A percentile compares a stretch with the other conserved stretches of the same genome.
These are phyloP conservation scores for Cicer cuneatum DNA, from an alignment of 306 rosid genomes.

Conservation along the genomic window DNA sequence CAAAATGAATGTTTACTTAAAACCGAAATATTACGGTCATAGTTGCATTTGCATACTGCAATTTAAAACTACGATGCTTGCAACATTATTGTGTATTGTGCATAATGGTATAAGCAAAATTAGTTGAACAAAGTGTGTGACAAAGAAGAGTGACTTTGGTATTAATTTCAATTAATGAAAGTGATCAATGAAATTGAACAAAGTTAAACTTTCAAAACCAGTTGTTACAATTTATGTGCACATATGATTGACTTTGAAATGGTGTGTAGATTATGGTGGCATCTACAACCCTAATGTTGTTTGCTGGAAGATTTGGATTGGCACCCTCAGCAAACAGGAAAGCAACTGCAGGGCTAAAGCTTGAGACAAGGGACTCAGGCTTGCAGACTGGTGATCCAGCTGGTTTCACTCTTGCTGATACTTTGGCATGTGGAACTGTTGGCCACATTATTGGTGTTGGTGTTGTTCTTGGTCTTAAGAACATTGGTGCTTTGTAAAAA, in stretches of 20 bases:
- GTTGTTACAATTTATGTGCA: not conserved
- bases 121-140: too few relatives aligned
- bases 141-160: not conserved
- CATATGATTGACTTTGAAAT: not conserved
- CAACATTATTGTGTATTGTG: not conserved
- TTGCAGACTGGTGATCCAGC: constrained; percentile 97
- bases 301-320: constrained; percentile 95
- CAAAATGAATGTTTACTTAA: too few relatives aligned
- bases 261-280: constrained; percentile 76
- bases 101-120: not conserved
- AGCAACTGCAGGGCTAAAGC: constrained; percentile 88
- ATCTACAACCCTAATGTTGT: constrained; percentile 83
- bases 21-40: too few relatives aligned
- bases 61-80: too few relatives aligned
- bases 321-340: constrained; percentile 98
- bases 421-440: constrained; percentile 86
- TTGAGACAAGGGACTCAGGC: constrained; percentile 91
- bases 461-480: constrained; percentile 92
- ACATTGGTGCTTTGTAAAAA: constrained; percentile 72
- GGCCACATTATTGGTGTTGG: constrained; percentile 99
- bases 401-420: constrained; percentile 96
- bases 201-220: not conserved
- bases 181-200: not conserved
- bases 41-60: too few relatives aligned
- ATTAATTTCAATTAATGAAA: not conserved